Percentiles rank a stretch among this genome's conserved stretches.
These are phyloP conservation scores for Tolypocladium tropicale DNA, from an alignment of 2,329 filamentous ascomycete genomes.

Conservation along the genomic window DNA sequence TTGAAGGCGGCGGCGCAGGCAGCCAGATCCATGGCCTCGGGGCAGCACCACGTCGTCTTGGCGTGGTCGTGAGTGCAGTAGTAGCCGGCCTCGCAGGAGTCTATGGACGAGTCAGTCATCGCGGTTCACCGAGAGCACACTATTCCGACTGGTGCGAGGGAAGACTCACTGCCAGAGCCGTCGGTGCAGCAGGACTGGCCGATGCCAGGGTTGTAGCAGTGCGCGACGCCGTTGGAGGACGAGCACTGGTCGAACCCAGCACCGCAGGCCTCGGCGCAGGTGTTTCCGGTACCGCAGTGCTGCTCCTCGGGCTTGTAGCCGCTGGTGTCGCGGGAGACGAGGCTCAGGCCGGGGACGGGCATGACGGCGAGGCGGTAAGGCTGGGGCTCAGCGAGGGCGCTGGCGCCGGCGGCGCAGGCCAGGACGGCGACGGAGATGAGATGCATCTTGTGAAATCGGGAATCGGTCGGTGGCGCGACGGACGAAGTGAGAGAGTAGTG, in stretches of 20 bases:
- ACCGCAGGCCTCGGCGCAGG: conserved; percentile 47
- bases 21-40: conserved; percentile 39
- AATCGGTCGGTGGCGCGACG: not conserved
- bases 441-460: conserved; percentile 19
- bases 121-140: not conserved
- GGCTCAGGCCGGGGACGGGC: conserved; percentile 27
- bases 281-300: conserved; percentile 36
- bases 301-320: conserved; percentile 40
- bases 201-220: conserved; percentile 46
- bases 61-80: conserved; percentile 48
- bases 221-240: conserved; percentile 36
- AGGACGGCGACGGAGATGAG: conserved; percentile 24
- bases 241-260: conserved; percentile 37
- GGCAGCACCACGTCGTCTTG: conserved; percentile 50
- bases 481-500: no score
- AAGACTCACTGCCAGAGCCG: conserved; percentile 42
- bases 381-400: conserved; percentile 13
- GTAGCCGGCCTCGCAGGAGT: conserved; percentile 50
- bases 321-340: conserved; percentile 31
- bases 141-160: not conserved
- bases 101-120: conserved; percentile 19
- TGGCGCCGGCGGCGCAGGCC: conserved; percentile 18
- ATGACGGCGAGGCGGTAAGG: conserved; percentile 27
- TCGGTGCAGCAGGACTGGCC: conserved; percentile 48
- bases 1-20: conserved; percentile 43